Conservation (phyloP, 2,329 filamentous ascomycete genomes). For the Lecanicillium sp. region DNA sequence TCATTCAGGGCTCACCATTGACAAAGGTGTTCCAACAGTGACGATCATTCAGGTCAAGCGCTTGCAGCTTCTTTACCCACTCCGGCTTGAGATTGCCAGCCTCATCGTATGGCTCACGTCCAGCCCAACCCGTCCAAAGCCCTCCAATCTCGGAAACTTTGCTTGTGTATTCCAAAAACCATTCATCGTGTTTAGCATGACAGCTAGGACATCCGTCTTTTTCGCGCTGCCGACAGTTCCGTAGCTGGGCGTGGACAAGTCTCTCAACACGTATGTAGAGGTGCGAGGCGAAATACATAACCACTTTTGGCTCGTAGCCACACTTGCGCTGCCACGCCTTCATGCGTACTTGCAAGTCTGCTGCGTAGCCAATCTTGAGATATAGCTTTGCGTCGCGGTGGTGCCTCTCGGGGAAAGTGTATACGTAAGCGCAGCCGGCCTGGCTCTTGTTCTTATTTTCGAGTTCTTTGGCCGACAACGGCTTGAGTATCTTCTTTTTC, state of each 20-base stretch:
- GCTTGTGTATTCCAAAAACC: conserved; percentile 13
- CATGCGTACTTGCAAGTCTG: conserved; percentile 16
- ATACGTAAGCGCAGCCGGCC: conserved; percentile 17
- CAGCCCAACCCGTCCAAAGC: conserved; percentile 20
- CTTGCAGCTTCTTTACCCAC: conserved; percentile 16
- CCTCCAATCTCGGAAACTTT: conserved; percentile 11
- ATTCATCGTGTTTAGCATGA: conserved; percentile 16
- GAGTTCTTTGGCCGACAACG: neutral
- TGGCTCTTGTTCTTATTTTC: neutral
- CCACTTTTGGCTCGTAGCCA: conserved; percentile 14
- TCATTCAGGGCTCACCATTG: neutral
- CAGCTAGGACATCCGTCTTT: conserved; percentile 16
- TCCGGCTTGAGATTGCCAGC: conserved; percentile 13
- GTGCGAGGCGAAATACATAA: conserved; percentile 10
- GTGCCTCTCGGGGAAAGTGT: conserved; percentile 14
- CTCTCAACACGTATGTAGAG: conserved; percentile 19
- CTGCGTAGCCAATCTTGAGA: conserved; percentile 23
- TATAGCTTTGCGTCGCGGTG: conserved; percentile 8
- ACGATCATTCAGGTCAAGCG: conserved; percentile 16
- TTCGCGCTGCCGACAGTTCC: conserved; percentile 17
- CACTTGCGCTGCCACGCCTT: conserved; percentile 14
- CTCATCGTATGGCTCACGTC: conserved; percentile 19
- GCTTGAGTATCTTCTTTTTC: conserved; percentile 9
- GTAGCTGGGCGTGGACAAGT: conserved; percentile 20
- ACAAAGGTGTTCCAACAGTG: conserved; percentile 18